Base-by-base conservation (phyloP, 306 rosid species). In the Vigna unguiculata region DNA sequence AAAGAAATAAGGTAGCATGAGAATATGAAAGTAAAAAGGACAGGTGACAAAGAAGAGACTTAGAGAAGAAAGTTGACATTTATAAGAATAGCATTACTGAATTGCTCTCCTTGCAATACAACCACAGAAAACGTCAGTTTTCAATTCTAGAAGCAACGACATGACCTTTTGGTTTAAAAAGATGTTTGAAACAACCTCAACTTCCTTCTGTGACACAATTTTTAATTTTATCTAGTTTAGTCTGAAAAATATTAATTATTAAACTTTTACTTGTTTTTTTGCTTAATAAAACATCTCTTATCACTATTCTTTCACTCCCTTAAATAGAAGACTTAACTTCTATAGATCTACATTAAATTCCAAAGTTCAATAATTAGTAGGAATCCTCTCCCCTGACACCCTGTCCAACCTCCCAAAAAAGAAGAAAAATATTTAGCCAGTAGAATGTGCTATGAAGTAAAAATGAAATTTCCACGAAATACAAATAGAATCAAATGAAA, bases 401-500 rank as follows among this genome's bases (percentile, higher is more conserved):
- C 72, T 1, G 16, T 17, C 54, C 57, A 57, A 21, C 22, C 67
- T 62, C 71, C 51, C 52, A 48, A 47, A 71, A 40, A 73, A 10
- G 40, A 59, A 75, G 80, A 20, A 75, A 75, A 68, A 17, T 43
- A 52, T 20, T 47, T 58, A 68, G 30, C 58, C 78, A 71, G 30
- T 30, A 71, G 75, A 76, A 63, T 62, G 47, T 47, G 38, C 30
- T 71, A 46, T 7, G 78, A 22, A 68, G 60, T 21, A 36, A 51
- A 58, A 79, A 62, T 36, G 21, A 9, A 60, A 65, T 49, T 79
- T 78, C 76, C 71, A 21, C 45, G 38, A 75, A 57, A 59, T 53
- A 75, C 41, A 24, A 28, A 52, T 40, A 72, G 20, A 57, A 45
- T 55, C 68, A 46, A 78, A 20, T 40, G 34, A 24, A 70, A 30